Evolutionary conservation across 257 asterid species (phyloP).

Genomic region (Solanum tacnaense): DNA sequence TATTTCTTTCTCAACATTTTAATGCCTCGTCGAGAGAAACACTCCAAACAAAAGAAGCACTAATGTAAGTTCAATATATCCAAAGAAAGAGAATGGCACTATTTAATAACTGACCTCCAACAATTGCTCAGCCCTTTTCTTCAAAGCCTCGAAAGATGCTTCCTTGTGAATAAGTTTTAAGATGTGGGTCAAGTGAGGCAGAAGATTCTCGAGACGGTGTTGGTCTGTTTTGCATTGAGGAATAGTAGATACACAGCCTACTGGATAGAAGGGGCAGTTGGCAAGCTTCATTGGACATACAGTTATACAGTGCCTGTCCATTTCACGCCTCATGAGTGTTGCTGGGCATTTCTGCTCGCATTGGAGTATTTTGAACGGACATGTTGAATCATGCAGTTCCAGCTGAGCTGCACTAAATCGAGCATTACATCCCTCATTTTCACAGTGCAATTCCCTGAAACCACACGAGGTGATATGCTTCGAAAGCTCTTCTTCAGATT

Average conservation of each 20-base stretch:
- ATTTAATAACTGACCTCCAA: conserved; percentile 21
- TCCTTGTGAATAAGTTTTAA: conserved; percentile 40
- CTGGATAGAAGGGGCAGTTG: conserved; percentile 52
- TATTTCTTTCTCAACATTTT: not conserved
- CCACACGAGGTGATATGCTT: conserved; percentile 32
- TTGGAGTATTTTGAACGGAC: conserved; percentile 54
- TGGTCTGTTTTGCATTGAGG: conserved; percentile 35
- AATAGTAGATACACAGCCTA: conserved; percentile 44
- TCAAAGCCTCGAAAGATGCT: conserved; percentile 29
- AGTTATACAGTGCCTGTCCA: conserved; percentile 74
- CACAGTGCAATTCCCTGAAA: conserved; percentile 43
- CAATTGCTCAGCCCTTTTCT: conserved; percentile 37
- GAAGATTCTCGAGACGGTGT: conserved; percentile 40
- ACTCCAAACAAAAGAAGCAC: not conserved
- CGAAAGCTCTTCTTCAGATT: conserved; percentile 30
- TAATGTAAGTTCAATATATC: not conserved
- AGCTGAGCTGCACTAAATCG: conserved; percentile 45
- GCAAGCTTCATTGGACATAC: conserved; percentile 66
- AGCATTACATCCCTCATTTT: conserved; percentile 48
- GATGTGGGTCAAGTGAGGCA: conserved; percentile 35
- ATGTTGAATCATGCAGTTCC: conserved; percentile 39
- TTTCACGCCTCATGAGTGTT: conserved; percentile 54
- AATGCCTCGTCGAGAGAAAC: not conserved
- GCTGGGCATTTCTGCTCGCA: conserved; percentile 63
- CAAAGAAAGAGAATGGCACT: not conserved